Percentiles rank a stretch among this genome's conserved stretches.
Conservation (phyloP, 73 alveolate genomes). For the Paramecium tetraurelia region DNA sequence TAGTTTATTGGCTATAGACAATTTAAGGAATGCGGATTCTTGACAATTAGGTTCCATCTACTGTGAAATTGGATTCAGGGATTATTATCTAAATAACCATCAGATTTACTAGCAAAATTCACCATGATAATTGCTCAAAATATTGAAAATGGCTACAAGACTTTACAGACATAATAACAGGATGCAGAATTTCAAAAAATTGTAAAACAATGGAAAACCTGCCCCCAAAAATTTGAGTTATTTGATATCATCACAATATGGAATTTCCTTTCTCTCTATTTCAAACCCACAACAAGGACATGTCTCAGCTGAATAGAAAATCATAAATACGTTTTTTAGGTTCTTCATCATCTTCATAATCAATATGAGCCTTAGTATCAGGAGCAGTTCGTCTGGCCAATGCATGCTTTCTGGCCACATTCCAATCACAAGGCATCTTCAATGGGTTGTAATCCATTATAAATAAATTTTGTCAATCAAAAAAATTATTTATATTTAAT, state of each 20-base stretch:
- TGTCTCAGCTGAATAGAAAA: constrained; percentile 17
- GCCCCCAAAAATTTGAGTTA: constrained; percentile 51
- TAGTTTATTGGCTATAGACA: constrained; percentile 47
- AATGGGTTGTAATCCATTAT: constrained; percentile 38
- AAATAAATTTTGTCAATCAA: background rate
- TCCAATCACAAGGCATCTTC: constrained; percentile 45
- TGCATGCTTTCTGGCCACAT: constrained; percentile 35
- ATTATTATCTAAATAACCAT: background rate
- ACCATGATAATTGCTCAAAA: constrained; percentile 18
- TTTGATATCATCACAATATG: background rate
- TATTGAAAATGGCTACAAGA: constrained; percentile 23
- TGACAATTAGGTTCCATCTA: constrained; percentile 13
- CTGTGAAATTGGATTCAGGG: background rate
- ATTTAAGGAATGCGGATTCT: background rate
- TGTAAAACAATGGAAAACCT: constrained; percentile 55
- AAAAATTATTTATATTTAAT: no score
- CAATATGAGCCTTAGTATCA: background rate
- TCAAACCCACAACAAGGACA: constrained; percentile 64
- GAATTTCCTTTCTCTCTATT: constrained; percentile 35
- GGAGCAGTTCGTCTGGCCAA: constrained; percentile 44
- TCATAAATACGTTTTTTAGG: background rate
- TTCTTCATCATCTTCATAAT: background rate
- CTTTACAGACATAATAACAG: background rate
- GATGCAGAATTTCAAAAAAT: constrained; percentile 54
- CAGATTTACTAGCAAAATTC: background rate